phyloP scores from a whole-genome alignment of 2,329 filamentous ascomycete species.

The Chalaropsis thielavioides region DNA sequence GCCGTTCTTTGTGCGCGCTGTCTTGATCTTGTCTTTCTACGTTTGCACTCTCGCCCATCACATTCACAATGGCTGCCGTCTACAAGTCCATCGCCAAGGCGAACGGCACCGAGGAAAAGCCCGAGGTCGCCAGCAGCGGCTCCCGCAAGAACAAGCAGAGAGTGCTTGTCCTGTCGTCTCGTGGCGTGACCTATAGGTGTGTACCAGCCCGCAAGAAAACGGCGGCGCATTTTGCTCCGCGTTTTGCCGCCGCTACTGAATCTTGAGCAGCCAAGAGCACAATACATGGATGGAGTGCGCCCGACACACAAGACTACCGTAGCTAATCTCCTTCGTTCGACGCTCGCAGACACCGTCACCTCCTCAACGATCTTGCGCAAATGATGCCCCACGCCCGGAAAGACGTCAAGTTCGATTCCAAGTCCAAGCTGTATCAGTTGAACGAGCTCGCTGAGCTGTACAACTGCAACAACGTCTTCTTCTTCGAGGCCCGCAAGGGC shows the following conservation, averaged over 20 bases:
- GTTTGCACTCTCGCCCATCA: background rate
- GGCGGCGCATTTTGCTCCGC: no score
- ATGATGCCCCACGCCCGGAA: slow-evolving; percentile 87
- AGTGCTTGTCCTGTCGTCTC: slow-evolving; percentile 78
- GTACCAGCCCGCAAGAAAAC: background rate
- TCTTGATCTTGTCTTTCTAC: background rate
- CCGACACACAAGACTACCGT: background rate
- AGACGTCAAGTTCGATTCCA: slow-evolving; percentile 93
- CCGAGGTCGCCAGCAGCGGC: slow-evolving; percentile 29
- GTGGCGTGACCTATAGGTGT: slow-evolving; percentile 78
- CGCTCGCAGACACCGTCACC: slow-evolving; percentile 63
- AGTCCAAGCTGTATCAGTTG: slow-evolving; percentile 70
- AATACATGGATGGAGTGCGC: background rate
- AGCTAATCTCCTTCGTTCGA: background rate
- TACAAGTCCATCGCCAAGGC: slow-evolving; percentile 60
- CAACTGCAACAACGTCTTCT: slow-evolving; percentile 88
- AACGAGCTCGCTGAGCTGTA: slow-evolving; percentile 66
- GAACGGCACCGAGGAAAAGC: slow-evolving; percentile 35
- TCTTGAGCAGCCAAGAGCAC: no score
- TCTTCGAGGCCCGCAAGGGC: slow-evolving; percentile 88
- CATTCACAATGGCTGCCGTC: slow-evolving; percentile 49
- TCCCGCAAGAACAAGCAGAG: slow-evolving; percentile 54
- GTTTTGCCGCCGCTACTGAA: no score
- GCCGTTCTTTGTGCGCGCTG: background rate
- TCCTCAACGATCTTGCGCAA: slow-evolving; percentile 75